A percentile compares a stretch with the other conserved stretches of the same genome.
Conservation (phyloP, 371 early-diverging fungal genomes). For the Rhizopus stolonifer region DNA sequence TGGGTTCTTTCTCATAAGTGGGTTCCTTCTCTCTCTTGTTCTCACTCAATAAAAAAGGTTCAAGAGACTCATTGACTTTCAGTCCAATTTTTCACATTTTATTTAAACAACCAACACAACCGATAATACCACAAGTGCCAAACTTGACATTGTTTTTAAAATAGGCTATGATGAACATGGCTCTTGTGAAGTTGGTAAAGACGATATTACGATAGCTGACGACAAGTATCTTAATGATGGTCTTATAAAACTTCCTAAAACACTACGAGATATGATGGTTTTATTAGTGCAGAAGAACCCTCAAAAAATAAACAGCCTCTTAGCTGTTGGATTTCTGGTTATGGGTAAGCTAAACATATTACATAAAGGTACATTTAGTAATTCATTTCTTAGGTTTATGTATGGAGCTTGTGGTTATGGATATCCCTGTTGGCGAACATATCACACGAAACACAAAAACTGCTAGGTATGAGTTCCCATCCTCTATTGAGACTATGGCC, state of each 20-base stretch:
- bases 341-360: constrained; percentile 10
- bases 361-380: no score
- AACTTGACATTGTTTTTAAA: constrained; percentile 11
- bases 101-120: no score
- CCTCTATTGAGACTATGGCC: not conserved
- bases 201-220: constrained; percentile 1
- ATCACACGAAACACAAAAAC: constrained; percentile 5
- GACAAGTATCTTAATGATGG: constrained; percentile 17
- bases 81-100: no score
- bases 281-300: not conserved
- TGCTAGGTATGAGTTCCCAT: constrained; percentile 3
- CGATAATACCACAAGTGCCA: no score
- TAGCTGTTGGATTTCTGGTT: constrained; percentile 7
- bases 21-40: no score
- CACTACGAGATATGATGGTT: constrained; percentile 9
- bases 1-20: no score
- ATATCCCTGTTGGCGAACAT: not conserved
- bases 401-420: constrained; percentile 4
- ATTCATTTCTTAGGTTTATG: not conserved
- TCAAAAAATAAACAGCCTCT: constrained; percentile 1
- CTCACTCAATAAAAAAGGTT: no score
- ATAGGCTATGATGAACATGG: constrained; percentile 1
- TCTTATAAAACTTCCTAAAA: constrained; percentile 11
- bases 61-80: no score
- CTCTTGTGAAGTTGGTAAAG: constrained; percentile 10